Evolutionary conservation across 1,284 basidiomycete species (phyloP), one percentile per base, ranked within the genome.

Genomic region (Gomphus bonarii): DNA sequence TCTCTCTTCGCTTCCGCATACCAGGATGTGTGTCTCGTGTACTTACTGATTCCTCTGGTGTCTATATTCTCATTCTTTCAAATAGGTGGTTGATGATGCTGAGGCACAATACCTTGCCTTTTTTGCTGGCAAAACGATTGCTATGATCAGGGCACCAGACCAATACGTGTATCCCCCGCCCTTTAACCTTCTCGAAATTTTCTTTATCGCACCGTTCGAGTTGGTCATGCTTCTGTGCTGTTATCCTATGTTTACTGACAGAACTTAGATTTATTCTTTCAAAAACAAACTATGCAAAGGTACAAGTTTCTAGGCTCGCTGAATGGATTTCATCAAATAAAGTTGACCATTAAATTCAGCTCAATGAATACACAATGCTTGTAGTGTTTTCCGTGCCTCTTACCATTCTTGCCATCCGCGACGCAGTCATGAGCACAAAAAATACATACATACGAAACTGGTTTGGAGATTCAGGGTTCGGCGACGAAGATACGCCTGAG

Each of bases 1-100:
- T 97, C 95, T 11, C 73, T 98, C 64, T 98, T 95, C 67, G 84
- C 91, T 11, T 91, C 91, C 36, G 91, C 92, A 0, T 95, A 95
- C 66, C 81, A 84, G 14, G 90, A 91, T 65, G 89, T 92, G 65
- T 73, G 80, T 76, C n/a, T 51, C 61, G 58, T 11, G 38, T 54
- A 18, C 42, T 55, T 40, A 1, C 12, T 7, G 9, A 54, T 11
- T 9, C 14, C n/a, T 54, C 35, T 43, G 49, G 20, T 48, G 35
- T 40, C n/a, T 57, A 25, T 55, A 40, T 38, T 33, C 40, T 36
- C 49, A 54, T 50, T 35, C 54, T 35, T 20, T 12, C 20, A 38
- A 22, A 31, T 51, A 83, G 76, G 75, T 83, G 8, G 72, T 84
- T 2, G 77, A 75, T 56, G 81, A 85, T 59, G 81, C 83, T 2